Evolutionary conservation across 129 eudicot species (phyloP).

Genomic region (Artemisia argyi): DNA sequence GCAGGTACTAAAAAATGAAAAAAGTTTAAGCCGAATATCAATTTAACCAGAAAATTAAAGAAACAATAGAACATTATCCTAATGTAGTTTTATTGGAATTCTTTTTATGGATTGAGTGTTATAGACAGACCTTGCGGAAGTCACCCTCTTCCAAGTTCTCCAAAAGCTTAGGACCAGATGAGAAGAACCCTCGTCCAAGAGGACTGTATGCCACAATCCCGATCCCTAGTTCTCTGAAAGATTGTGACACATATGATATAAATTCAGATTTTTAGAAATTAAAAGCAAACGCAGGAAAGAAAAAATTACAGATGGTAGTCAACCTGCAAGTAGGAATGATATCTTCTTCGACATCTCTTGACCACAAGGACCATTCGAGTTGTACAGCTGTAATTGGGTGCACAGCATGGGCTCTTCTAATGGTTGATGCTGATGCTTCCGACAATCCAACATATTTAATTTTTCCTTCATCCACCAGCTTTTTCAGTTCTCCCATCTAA

Average conservation of each 20-base stretch:
- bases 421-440: conserved; percentile 69
- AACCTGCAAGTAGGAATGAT: conserved; percentile 75
- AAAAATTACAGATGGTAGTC: background rate
- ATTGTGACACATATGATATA: background rate
- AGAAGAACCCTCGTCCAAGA: conserved; percentile 58
- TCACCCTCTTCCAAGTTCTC: conserved; percentile 41
- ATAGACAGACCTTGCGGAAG: conserved; percentile 45
- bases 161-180: conserved; percentile 52
- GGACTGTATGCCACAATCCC: conserved; percentile 72
- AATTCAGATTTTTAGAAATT: background rate
- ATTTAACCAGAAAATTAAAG: background rate
- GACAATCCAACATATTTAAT: conserved; percentile 68
- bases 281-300: background rate
- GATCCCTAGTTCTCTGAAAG: conserved; percentile 57
- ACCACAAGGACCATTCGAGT: conserved; percentile 73
- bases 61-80: background rate
- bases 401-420: conserved; percentile 75
- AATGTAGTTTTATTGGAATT: background rate
- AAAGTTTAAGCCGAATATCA: background rate
- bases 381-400: conserved; percentile 77
- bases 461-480: conserved; percentile 67
- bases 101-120: background rate
- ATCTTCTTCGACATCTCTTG: conserved; percentile 64
- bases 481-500: conserved; percentile 71
- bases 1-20: conserved; percentile 32